Base-by-base conservation (phyloP, 2,329 filamentous ascomycete genomes). In the Leptosphaerulina australis region DNA sequence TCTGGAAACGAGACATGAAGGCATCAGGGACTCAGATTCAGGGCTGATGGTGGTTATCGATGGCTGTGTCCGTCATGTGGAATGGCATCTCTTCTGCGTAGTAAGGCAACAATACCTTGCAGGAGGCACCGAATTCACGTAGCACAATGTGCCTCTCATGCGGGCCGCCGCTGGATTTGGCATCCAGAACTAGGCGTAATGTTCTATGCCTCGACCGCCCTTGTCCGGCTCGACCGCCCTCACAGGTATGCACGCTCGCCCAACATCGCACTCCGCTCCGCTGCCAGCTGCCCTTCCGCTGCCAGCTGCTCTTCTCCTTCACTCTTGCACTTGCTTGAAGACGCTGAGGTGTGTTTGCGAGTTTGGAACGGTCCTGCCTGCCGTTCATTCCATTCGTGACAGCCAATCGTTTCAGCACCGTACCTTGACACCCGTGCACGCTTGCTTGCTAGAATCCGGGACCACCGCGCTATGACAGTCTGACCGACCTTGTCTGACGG, bases 341-440 rank as follows among this genome's bases (percentile, higher is more conserved):
- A 36, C 38, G 18, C 35, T 38, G 50, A 14, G 24, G 36, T 37
- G 44, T 56, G 50, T 46, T 30, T 41, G 47, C 35, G 25, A 39
- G 26, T 28, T 43, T 45, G 41, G 20, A 39, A 39, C 40, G 35
- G 33, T 21, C 21, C 40, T 44, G 40, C 20, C 54, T 50, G 53
- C 63, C 59, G 50, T 60, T 60, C 53, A 61, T 67, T 70, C 61
- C 64, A 55, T 62, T 60, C 64, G 63, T 70, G 64, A 68, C 69
- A 62, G 53, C 69, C 69, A 71, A 71, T 70, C 69, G 70, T 71
- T 71, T 71, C 70, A 71, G 61, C 66, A 62, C 56, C 56, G 64
- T 68, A 70, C 65, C 65, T 69, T 62, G 61, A 60, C 53, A 63
- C 64, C 68, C 67, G 67, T 72, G 69, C 67, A 63, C 64, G 55